Evolutionary conservation across 139 green algal genomes (phyloP), one percentile per base, ranked within the genome.

Genomic region (Closterium sp.): DNA sequence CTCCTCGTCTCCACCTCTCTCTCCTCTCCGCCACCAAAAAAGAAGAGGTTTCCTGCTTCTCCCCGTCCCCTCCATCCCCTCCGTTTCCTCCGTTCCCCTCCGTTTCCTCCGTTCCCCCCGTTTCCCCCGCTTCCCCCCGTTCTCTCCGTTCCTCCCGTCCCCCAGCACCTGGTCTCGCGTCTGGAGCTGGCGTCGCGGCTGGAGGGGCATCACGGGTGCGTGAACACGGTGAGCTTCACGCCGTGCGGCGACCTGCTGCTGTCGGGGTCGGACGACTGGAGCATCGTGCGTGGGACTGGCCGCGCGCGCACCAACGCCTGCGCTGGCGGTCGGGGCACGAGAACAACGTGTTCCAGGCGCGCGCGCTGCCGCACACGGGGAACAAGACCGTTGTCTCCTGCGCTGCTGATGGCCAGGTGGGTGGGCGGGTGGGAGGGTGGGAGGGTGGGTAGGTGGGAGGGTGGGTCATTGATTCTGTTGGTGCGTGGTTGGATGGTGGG

Each of bases 271-370:
- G 88, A 85, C 88, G 31, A 90, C 31, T 31, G 31, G 19, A 29
- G 28, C 38, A 34, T 90, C 88, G 32, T 90, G 28, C 31, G 86
- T 97, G 96, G 96, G 91, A 96, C 91, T 96, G 95, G 95, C 79
- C 94, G 45, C 28, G 7, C 86, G 93, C 93, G 2, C 17, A 30
- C 19, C 38, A 89, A 31, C 87, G 38, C n/a, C 70, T 96, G 0
- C 31, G 45, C 0, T 97, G 89, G 73, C n/a, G 30, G 11, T 92
- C 91, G 86, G 95, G 95, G 0, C 96, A 97, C 88, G 9, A 9
- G 87, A 96, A 95, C 95, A 97, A 97, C 90, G 93, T 97, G 1
- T 97, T 97, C 90, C 96, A 97, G 94, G 96, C 96, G 1, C 93
- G 93, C 28, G 79, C 91, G 27, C 90, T 97, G 91, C 95, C 96